Base-by-base conservation (phyloP, 176 grass and related monocot species). In the Avena insularis region DNA sequence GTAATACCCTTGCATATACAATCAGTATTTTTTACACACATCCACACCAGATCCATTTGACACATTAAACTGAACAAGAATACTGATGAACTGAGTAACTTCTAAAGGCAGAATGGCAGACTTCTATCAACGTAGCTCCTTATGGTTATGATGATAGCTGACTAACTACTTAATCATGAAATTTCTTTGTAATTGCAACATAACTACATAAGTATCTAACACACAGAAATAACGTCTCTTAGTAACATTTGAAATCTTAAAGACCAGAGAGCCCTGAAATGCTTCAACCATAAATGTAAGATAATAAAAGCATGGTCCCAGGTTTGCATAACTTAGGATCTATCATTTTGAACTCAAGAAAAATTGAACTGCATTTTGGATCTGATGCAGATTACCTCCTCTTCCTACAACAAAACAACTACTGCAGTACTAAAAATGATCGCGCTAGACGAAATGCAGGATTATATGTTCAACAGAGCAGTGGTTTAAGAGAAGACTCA, bases 401-500 rank as follows among this genome's bases (percentile, higher is more conserved):
- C 16, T 79, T 12, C 50, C 17, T 23, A 50, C 45, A 71, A 43
- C n/a, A 81, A 23, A 71, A 60, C 31, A 0, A 77, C 59, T 54
- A 61, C 31, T 47, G n/a, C 78, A 71, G 51, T 38, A 51, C 40
- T 71, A 45, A 12, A 50, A 68, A 45, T 29, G 15, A 59, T 64
- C 15, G 6, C 4, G 10, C 21, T 67, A 73, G 17, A 74, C 0
- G 13, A 83, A 57, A 12, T 27, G 3, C 45, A 71, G 63, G 82
- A 36, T 56, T 55, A 19, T 67, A 55, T 63, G 63, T 79, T 71
- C 57, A 84, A 70, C 9, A 3, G n/a, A 35, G 35, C n/a, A 78
- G 29, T 56, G n/a, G 33, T 69, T 76, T 0, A 45, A 80, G 50
- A 49, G 79, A 64, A 91, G 23, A 87, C 78, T 2, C 35, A 98